These are phyloP conservation scores for Eutrema salsugineum DNA, from an alignment of 441 rosid genomes.

Conservation along the genomic window DNA sequence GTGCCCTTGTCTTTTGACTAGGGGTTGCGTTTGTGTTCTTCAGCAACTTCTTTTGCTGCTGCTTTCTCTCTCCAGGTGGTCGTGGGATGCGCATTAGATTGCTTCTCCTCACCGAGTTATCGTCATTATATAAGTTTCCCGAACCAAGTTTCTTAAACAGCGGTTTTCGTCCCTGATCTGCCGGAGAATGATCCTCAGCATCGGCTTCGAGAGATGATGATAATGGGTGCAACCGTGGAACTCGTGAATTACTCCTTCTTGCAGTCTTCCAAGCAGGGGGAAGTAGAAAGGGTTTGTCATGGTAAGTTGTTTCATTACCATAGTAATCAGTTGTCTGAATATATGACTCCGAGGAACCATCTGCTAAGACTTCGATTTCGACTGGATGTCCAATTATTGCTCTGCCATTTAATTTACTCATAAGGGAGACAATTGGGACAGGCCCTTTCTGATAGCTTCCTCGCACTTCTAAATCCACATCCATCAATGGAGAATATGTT, in stretches of 20 bases:
- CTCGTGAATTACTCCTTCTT: constrained; percentile 77
- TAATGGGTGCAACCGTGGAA: constrained; percentile 61
- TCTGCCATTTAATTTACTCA: constrained; percentile 78
- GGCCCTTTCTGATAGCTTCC: constrained; percentile 69
- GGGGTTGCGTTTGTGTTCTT: constrained; percentile 59
- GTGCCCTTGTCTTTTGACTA: constrained; percentile 79
- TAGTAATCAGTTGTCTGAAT: constrained; percentile 39
- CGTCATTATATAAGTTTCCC: constrained; percentile 40
- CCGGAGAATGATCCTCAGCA: constrained; percentile 37
- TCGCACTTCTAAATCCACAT: constrained; percentile 88
- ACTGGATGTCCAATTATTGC: constrained; percentile 94
- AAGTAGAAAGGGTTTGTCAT: constrained; percentile 45
- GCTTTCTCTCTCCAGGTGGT: constrained; percentile 43
- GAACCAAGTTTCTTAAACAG: constrained; percentile 35
- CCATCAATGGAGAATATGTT: constrained; percentile 49
- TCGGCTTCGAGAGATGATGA: constrained; percentile 39
- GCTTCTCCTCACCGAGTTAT: constrained; percentile 42
- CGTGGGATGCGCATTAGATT: constrained; percentile 36
- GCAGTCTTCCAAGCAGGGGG: constrained; percentile 96
- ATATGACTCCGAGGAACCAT: constrained; percentile 64
- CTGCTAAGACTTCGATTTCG: constrained; percentile 65
- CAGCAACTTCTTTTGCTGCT: constrained; percentile 43
- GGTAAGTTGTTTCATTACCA: constrained; percentile 42
- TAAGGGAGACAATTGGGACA: constrained; percentile 81
- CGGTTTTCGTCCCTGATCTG: constrained; percentile 46